These are phyloP conservation scores for Podospora anserina DNA, from an alignment of 495 filamentous ascomycete species.

Conservation along the genomic window DNA sequence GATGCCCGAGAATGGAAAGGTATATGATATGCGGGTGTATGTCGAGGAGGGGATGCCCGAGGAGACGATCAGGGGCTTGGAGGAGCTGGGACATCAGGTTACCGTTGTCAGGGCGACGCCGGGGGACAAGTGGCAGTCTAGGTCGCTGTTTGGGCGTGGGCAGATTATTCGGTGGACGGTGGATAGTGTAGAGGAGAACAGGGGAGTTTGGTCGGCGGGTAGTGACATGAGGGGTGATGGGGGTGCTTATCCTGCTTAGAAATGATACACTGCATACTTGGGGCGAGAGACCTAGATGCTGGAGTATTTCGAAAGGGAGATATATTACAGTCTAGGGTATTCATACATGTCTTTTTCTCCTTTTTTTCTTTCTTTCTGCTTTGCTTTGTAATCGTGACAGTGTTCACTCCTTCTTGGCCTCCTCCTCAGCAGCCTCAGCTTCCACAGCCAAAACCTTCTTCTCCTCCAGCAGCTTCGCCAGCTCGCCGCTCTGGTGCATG, in stretches of 20 bases:
- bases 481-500: conserved; percentile 95
- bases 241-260: conserved; percentile 62
- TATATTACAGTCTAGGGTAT: conserved; percentile 11
- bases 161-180: conserved; percentile 72
- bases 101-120: conserved; percentile 49
- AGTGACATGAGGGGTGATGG: conserved; percentile 91
- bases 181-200: conserved; percentile 62
- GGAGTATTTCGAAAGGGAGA: neutral
- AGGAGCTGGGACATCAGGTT: conserved; percentile 68
- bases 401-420: conserved; percentile 26
- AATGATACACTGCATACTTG: neutral
- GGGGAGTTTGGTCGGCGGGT: conserved; percentile 73
- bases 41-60: conserved; percentile 82
- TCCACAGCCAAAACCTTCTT: conserved; percentile 65
- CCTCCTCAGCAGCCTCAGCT: conserved; percentile 14
- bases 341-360: conserved; percentile 6
- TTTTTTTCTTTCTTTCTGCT: conserved; percentile 6
- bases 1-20: conserved; percentile 51
- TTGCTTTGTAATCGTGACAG: neutral
- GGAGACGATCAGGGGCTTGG: conserved; percentile 62
- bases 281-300: conserved; percentile 3
- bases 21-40: conserved; percentile 52
- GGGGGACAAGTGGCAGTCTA: conserved; percentile 60
- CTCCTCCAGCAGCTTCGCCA: conserved; percentile 86
- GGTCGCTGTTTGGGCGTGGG: conserved; percentile 81